A percentile compares a stretch with the other conserved stretches of the same genome.
These are phyloP conservation scores for Suillus paluster DNA, from an alignment of 768 basidiomycete species.

Conservation along the genomic window DNA sequence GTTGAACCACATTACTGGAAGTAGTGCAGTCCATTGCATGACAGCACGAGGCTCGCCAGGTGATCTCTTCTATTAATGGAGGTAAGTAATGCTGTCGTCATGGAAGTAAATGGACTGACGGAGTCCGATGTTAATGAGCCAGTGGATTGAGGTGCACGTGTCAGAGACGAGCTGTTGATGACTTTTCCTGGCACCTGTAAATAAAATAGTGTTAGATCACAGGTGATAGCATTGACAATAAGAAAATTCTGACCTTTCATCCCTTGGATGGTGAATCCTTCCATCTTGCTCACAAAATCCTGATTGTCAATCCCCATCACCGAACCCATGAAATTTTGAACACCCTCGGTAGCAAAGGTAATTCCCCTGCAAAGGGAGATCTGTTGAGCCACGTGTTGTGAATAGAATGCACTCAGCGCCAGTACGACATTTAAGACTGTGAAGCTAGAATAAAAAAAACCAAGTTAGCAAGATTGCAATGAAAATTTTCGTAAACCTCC, in stretches of 20 bases:
- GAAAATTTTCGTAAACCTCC: background rate
- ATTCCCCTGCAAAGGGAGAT: slow-evolving; percentile 9
- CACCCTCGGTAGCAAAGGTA: slow-evolving; percentile 4
- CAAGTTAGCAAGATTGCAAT: background rate
- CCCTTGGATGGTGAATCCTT: slow-evolving; percentile 14
- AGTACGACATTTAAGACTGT: slow-evolving; percentile 5
- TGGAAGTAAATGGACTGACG: slow-evolving; percentile 6
- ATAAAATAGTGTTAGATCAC: background rate
- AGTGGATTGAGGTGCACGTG: background rate
- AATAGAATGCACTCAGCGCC: slow-evolving; percentile 12
- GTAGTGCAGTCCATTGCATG: slow-evolving; percentile 11
- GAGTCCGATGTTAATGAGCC: slow-evolving; percentile 2
- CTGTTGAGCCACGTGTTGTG: slow-evolving; percentile 6
- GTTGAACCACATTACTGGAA: background rate
- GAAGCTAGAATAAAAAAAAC: slow-evolving; percentile 3
- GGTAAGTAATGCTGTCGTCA: background rate
- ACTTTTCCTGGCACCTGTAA: slow-evolving; percentile 9
- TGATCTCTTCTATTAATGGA: slow-evolving; percentile 7
- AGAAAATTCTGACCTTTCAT: slow-evolving; percentile 14
- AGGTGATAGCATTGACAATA: slow-evolving; percentile 7
- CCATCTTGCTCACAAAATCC: slow-evolving; percentile 15
- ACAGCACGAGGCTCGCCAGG: slow-evolving; percentile 2
- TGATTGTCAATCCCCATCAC: slow-evolving; percentile 12
- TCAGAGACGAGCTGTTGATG: slow-evolving; percentile 7
- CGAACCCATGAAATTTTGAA: slow-evolving; percentile 11